A percentile compares a stretch with the other conserved stretches of the same genome.
Conservation (phyloP, 2,329 filamentous ascomycete genomes). For the Trichoderma sp. region DNA sequence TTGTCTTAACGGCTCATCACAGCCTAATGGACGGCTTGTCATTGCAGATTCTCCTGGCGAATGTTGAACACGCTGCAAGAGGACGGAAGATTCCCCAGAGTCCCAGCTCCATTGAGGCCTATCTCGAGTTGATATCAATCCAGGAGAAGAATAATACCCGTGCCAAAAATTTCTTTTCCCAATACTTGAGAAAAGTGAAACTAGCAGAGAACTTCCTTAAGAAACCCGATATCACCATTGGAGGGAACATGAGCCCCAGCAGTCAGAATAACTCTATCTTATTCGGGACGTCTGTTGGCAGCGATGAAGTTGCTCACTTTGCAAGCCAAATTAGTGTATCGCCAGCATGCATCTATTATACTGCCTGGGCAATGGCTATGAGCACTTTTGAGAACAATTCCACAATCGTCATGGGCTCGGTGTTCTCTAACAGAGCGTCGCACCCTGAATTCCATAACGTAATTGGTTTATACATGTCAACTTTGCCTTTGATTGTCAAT, state of each 20-base stretch:
- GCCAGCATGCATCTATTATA: slow-evolving; percentile 12
- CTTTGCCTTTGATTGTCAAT: slow-evolving; percentile 8
- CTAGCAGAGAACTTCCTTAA: not conserved
- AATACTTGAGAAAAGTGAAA: not conserved
- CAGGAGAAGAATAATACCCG: not conserved
- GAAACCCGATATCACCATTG: not conserved
- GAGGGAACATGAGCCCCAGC: not conserved
- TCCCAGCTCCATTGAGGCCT: not conserved
- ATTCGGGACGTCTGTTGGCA: not conserved
- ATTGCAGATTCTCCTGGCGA: not conserved
- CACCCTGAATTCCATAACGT: slow-evolving; percentile 1
- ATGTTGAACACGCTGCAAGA: not conserved
- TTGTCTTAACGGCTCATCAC: slow-evolving; percentile 13
- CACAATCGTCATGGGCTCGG: not conserved
- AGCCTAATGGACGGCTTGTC: slow-evolving; percentile 18
- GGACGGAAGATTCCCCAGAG: not conserved
- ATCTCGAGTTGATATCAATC: not conserved
- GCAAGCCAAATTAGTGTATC: not conserved
- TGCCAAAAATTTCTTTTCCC: not conserved
- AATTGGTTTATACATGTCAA: slow-evolving; percentile 14
- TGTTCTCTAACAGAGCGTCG: slow-evolving; percentile 14
- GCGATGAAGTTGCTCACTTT: not conserved
- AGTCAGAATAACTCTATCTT: not conserved
- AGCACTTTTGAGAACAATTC: not conserved
- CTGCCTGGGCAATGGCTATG: slow-evolving; percentile 21